phyloP scores from a whole-genome alignment of 2,329 filamentous ascomycete genomes.

The Hypoxylon sp. region DNA sequence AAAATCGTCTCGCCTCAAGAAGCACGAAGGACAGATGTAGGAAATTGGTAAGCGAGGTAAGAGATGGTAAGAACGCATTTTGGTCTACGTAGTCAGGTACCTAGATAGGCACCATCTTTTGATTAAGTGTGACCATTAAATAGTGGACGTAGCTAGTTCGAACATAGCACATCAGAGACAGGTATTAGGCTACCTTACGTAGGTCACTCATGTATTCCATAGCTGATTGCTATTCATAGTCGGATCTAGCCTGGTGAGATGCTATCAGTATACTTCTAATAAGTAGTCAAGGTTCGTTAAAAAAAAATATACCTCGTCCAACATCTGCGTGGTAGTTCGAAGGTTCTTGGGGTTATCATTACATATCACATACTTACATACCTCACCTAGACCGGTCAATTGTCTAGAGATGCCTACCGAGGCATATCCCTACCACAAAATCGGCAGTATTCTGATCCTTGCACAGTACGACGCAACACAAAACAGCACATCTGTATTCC shows the following conservation, averaged over 20 bases:
- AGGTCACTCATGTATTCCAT: conserved; percentile 4
- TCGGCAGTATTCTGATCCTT: conserved; percentile 11
- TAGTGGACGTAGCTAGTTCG: conserved; percentile 1
- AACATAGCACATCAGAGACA: conserved; percentile 1
- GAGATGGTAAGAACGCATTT: background rate
- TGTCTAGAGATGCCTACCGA: background rate
- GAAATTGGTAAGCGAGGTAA: conserved; percentile 4
- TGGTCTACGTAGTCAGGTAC: conserved; percentile 1
- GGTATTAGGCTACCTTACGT: conserved; percentile 3
- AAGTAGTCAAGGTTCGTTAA: background rate
- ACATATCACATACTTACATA: background rate
- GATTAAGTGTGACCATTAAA: conserved; percentile 9
- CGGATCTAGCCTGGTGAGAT: background rate
- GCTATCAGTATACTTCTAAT: background rate
- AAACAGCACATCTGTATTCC: conserved; percentile 39
- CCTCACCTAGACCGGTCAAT: conserved; percentile 19
- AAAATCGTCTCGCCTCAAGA: conserved; percentile 5
- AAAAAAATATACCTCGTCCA: background rate
- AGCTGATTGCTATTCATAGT: conserved; percentile 1
- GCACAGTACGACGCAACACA: conserved; percentile 30
- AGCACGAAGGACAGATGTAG: conserved; percentile 7
- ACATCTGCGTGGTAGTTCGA: background rate
- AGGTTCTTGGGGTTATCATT: conserved; percentile 7
- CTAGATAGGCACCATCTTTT: conserved; percentile 4
- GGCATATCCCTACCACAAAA: background rate